Conservation (phyloP, 768 basidiomycete species). For the Macrolepiota dolichaula region DNA sequence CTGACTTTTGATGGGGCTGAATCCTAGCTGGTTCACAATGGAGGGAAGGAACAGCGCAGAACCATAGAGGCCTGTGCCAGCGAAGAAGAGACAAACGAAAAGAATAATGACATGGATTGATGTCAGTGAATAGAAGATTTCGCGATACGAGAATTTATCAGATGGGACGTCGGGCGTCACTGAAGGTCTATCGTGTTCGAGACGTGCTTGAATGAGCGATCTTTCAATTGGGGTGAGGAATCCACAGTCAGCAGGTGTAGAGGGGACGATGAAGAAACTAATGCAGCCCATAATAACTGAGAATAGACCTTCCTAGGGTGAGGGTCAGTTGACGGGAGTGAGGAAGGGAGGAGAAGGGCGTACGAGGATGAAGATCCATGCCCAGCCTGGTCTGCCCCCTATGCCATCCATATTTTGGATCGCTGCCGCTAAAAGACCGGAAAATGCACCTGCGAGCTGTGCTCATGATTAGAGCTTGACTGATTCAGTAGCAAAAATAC, state of each 20-base stretch:
- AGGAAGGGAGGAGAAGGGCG: neutral
- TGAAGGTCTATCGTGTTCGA: conserved; percentile 30
- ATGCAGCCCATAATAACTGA: conserved; percentile 43
- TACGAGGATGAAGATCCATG: conserved; percentile 30
- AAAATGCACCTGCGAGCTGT: conserved; percentile 54
- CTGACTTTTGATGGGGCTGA: conserved; percentile 28
- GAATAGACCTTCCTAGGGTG: conserved; percentile 41
- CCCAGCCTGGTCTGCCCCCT: conserved; percentile 51
- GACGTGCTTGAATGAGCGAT: conserved; percentile 28
- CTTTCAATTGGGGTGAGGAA: conserved; percentile 27
- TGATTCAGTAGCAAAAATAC: neutral
- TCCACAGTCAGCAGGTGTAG: conserved; percentile 26
- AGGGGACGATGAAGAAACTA: conserved; percentile 36
- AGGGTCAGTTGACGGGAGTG: no score
- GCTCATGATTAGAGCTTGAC: neutral
- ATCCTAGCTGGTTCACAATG: conserved; percentile 33
- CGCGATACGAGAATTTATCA: conserved; percentile 28
- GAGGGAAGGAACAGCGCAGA: conserved; percentile 34
- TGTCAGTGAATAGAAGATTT: conserved; percentile 26
- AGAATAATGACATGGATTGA: conserved; percentile 32
- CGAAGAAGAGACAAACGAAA: conserved; percentile 33
- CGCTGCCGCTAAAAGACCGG: conserved; percentile 59
- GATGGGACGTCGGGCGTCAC: conserved; percentile 17
- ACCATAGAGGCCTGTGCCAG: conserved; percentile 32
- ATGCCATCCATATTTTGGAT: conserved; percentile 56